Evolutionary conservation across 768 basidiomycete genomes (phyloP).

Genomic region (Kwoniella sp.): DNA sequence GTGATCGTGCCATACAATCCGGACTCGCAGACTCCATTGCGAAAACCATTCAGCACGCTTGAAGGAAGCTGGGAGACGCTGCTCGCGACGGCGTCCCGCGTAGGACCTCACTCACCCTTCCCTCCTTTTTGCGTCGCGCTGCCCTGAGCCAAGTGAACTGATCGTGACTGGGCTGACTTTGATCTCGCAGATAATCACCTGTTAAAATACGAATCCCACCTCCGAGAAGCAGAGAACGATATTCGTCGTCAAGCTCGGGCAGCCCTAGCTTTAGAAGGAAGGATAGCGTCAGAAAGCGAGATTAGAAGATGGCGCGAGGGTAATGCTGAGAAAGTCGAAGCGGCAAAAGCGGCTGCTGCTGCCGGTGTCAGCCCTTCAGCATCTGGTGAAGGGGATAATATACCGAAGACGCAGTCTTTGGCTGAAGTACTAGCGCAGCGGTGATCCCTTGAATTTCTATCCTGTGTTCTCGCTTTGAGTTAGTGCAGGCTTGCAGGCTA

Average conservation of each 20-base stretch:
- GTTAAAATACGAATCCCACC: constrained; percentile 67
- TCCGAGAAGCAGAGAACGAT: constrained; percentile 68
- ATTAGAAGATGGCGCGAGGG: constrained; percentile 76
- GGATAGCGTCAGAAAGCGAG: constrained; percentile 79
- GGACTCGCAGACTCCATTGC: no score
- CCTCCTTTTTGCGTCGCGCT: no score
- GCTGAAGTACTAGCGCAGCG: constrained; percentile 1
- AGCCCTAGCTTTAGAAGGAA: constrained; percentile 72
- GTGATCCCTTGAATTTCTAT: background rate
- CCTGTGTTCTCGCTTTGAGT: no score
- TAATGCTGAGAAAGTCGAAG: constrained; percentile 46
- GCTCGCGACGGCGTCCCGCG: no score
- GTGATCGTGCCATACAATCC: no score
- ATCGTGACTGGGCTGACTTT: no score
- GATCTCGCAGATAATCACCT: constrained; percentile 67
- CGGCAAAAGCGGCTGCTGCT: constrained; percentile 16
- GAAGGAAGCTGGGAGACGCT: no score
- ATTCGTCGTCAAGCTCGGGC: constrained; percentile 73
- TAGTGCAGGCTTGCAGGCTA: no score
- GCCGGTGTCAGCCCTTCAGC: constrained; percentile 1
- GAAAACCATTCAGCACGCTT: no score
- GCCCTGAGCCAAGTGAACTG: no score
- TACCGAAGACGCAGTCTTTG: background rate
- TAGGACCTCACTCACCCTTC: no score
- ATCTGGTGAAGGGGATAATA: background rate